These are phyloP conservation scores for Hericium coralloides DNA, from an alignment of 768 basidiomycete genomes.

Conservation along the genomic window DNA sequence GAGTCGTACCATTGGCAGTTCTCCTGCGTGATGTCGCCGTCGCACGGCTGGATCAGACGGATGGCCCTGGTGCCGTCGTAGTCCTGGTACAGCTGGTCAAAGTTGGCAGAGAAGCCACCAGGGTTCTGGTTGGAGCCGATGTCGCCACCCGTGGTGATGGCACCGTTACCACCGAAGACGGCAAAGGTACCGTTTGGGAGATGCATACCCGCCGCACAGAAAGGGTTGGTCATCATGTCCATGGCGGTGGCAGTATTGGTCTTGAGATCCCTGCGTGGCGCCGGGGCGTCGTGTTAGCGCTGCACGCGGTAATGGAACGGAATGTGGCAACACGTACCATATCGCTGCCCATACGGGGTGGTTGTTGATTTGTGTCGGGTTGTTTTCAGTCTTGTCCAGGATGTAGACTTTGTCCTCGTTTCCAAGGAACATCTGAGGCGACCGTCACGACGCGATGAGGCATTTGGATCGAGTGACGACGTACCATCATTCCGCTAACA, in stretches of 20 bases:
- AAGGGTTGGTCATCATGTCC: conserved; percentile 66
- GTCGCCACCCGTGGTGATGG: conserved; percentile 55
- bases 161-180: conserved; percentile 73
- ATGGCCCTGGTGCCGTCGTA: conserved; percentile 76
- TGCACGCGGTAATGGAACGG: neutral
- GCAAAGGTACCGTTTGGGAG: conserved; percentile 70
- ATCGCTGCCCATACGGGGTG: conserved; percentile 72
- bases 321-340: conserved; percentile 32
- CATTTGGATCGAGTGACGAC: conserved; percentile 9
- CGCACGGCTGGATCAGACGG: conserved; percentile 76
- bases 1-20: conserved; percentile 72
- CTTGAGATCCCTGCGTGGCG: conserved; percentile 44
- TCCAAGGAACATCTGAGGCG: conserved; percentile 65
- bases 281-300: neutral
- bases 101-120: conserved; percentile 30
- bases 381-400: conserved; percentile 85
- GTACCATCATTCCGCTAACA: conserved; percentile 49
- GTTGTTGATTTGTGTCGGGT: conserved; percentile 51
- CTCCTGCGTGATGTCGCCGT: conserved; percentile 31
- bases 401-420: conserved; percentile 79
- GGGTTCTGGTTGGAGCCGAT: conserved; percentile 31
- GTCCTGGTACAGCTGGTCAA: conserved; percentile 64
- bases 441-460: conserved; percentile 1
- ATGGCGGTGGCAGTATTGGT: conserved; percentile 52
- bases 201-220: conserved; percentile 80